Percentiles rank a stretch among this genome's conserved stretches.
Evolutionary conservation across 176 grass and related monocot species (phyloP).

Genomic region (Urochloa ruziziensis): DNA sequence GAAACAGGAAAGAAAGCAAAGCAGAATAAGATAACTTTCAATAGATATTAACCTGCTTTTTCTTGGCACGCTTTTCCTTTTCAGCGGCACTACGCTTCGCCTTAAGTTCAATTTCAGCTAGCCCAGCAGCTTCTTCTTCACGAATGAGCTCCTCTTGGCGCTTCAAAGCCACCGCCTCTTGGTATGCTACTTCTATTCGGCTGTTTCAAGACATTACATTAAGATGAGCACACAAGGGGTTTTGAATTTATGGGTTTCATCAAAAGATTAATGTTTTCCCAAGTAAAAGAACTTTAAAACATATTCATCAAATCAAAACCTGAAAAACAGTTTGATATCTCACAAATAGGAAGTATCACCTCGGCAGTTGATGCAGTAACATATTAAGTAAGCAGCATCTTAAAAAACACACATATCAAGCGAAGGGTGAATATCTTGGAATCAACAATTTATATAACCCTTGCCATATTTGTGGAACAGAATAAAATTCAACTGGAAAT

Average conservation of each 20-base stretch:
- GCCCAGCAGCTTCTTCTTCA: constrained; percentile 88
- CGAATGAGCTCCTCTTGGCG: constrained; percentile 99
- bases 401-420: background rate
- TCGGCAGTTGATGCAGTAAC: background rate
- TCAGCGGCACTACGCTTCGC: constrained; percentile 65
- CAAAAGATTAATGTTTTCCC: background rate
- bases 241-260: constrained; percentile 8
- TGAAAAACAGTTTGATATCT: background rate
- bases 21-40: background rate
- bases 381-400: constrained; percentile 15
- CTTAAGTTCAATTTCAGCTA: constrained; percentile 70
- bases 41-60: constrained; percentile 69
- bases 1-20: background rate
- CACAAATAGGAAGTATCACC: background rate
- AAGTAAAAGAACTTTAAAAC: constrained; percentile 10
- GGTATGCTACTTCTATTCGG: constrained; percentile 89
- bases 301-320: background rate
- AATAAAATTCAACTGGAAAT: constrained; percentile 13
- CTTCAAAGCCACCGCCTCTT: constrained; percentile 87
- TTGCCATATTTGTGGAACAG: background rate
- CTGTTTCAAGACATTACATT: constrained; percentile 49
- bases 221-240: background rate
- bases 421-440: background rate
- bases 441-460: background rate
- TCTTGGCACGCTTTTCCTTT: constrained; percentile 89